Base-by-base conservation (phyloP, 768 basidiomycete species). In the Leccinum fibrillosum region DNA sequence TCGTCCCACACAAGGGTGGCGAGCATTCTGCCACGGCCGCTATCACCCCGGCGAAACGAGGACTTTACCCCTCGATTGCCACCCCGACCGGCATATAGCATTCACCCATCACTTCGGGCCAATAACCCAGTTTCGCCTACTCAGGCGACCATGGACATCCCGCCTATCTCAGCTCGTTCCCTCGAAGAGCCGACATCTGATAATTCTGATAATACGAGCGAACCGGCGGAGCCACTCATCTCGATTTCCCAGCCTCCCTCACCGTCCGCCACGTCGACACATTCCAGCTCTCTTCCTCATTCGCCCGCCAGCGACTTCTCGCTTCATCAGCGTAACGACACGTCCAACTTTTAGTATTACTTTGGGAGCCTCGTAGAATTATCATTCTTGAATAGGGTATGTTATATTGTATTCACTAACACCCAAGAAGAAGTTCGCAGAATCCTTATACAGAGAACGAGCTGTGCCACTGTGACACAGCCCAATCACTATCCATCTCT, bases 61-160 rank as follows among this genome's bases (percentile, higher is more conserved):
- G 90, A 92, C 70, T 92, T 92, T 62, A 80, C 85, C 0, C 90
- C 90, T 1, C 80, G 80, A 37, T 77, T 91, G 21, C 90, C 90
- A 7, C 66, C 80, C 5, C 82, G 87, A 26, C 90, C 90, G 3
- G 75, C 81, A 13, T 81, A 78, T 49, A 92, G 90, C 66, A 92
- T 92, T 54, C 90, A 92, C 62, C 90, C 90, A 12, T 90, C 89
- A 12, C 75, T 83, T 23, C 82, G 89, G 26, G 76, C 77, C 19
- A 28, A 34, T 9, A 79, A 79, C 66, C 76, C 78, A 17, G 68
- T 74, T 35, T 79, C 84, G 1, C 84, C 87, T 5, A 78, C 68
- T 19, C 75, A 74, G 62, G 78, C 76, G 42, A 74, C 64, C 10
- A 70, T 68, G 65, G 68, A 72, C 49, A 56, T 72, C 57, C 61